Evolutionary conservation across 257 asterid species (phyloP), one percentile per base, ranked within the genome.

Genomic region (Primulina tabacum): DNA sequence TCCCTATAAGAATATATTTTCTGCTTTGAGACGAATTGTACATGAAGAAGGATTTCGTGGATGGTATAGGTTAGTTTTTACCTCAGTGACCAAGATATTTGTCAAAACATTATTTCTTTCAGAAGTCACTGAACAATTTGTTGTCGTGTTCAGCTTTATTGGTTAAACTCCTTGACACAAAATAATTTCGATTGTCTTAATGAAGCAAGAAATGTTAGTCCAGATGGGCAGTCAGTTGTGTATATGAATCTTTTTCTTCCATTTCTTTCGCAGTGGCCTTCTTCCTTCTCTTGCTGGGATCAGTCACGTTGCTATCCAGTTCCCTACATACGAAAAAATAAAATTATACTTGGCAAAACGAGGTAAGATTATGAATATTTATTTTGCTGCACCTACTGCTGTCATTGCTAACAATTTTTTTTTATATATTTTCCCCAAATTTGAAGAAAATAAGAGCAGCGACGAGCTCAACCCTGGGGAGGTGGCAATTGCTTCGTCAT

Each of bases 11-110:
- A 87, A 79, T 75, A 86, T 89, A 78, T 56, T 81, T 56, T 89
- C 99, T 81, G 93, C 93, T 74, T 75, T 94, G 82, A 91, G 85
- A 69, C 90, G 99, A 76, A 94, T 94, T 65, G 77, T 80, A 64
- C 96, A 75, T 17, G 99, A 94, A 83, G 99, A 94, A 77, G 99
- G 97, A 59, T 64, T 94, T 67, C 89, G 96, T 64, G 99, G 99
- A 80, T 94, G 85, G 97, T 94, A 94, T 89, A 90, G 99, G 99
- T 93, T 62, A 78, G 94, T 71, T 40, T 47, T 75, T 20, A 3
- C 47, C 65, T 61, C 67, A 30, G 38, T 43, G 14, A 53, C 50
- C 65, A 60, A 66, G 64, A 70, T 17, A 28, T 12, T n/a, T 12
- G 24, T 21, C 28, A 18, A 59, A 43, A 16, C 32, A 9, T 58